phyloP scores from a whole-genome alignment of 306 rosid genomes.

The Luffa acutangula region DNA sequence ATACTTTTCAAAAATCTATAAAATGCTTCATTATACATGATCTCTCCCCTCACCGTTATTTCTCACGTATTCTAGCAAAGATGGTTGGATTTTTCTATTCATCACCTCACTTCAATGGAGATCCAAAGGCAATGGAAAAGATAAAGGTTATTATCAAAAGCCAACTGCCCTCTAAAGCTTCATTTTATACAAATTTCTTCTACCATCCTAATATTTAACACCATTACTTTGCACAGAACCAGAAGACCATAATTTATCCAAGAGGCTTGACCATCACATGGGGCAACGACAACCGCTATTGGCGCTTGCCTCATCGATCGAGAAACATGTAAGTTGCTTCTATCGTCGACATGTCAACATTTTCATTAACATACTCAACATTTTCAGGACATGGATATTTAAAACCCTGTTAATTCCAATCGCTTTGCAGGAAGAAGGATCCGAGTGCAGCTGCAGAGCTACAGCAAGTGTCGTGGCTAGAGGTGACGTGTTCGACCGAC shows the following conservation, averaged over 20 bases:
- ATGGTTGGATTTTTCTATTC: not conserved
- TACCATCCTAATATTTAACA: not conserved
- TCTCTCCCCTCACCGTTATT: not conserved
- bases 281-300: slow-evolving; percentile 2
- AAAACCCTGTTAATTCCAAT: not conserved
- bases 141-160: not conserved
- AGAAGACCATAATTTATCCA: not conserved
- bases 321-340: not conserved
- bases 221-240: not conserved
- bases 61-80: not conserved
- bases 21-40: not conserved
- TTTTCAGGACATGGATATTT: too few species aligned
- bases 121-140: not conserved
- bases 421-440: not conserved
- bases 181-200: not conserved
- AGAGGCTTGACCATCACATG: not conserved
- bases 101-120: not conserved
- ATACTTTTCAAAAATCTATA: not conserved
- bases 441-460: slow-evolving; percentile 17
- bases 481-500: slow-evolving; percentile 23
- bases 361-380: too few species aligned
- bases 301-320: not conserved
- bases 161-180: not conserved
- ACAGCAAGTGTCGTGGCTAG: slow-evolving; percentile 73
- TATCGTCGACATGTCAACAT: too few species aligned